Evolutionary conservation across 2,329 filamentous ascomycete genomes (phyloP), one percentile per base, ranked within the genome.

Genomic region (Aspergillus ustus): DNA sequence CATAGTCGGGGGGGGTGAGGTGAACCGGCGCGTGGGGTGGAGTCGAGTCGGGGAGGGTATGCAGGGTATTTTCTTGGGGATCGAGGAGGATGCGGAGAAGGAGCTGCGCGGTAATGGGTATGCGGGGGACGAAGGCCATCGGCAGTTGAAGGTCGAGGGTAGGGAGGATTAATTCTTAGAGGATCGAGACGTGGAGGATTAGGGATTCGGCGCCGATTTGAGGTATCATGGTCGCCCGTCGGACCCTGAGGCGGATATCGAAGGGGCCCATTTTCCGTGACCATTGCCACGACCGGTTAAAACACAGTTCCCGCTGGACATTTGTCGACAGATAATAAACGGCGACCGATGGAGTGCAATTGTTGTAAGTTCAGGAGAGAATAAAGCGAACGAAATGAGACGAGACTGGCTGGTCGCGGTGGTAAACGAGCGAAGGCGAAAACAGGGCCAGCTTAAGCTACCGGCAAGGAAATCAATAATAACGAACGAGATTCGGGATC

Each of bases 221-320:
- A 65, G 57, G 70, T 66, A 63, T 72, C 71, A 61, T 72, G 70
- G 63, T 73, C 70, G 70, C 65, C 72, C 65, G 67, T 61, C 62
- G 68, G 68, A 54, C 43, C 57, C 44, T 53, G 57, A 64, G 71
- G 70, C 65, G 71, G 71, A 67, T 72, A 74, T 67, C 70, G 74
- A 72, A 68, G 64, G 63, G 69, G 71, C 70, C 72, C 75, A 76
- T 74, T 73, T 73, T 74, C 75, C 75, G 75, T 78, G 77, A 78
- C 76, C 77, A 79, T 79, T 74, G 77, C 75, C 77, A 78, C 77
- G 69, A 70, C 62, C 31, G 55, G 61, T 65, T 69, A 69, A 66
- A 62, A 73, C 66, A 67, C 70, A 73, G 72, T 68, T 70, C 72
- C 69, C 68, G 73, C 67, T 75, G 75, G 74, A 78, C 76, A 78